These are phyloP conservation scores for Rutstroemia sp. DNA, from an alignment of 2,329 filamentous ascomycete genomes.

Conservation along the genomic window DNA sequence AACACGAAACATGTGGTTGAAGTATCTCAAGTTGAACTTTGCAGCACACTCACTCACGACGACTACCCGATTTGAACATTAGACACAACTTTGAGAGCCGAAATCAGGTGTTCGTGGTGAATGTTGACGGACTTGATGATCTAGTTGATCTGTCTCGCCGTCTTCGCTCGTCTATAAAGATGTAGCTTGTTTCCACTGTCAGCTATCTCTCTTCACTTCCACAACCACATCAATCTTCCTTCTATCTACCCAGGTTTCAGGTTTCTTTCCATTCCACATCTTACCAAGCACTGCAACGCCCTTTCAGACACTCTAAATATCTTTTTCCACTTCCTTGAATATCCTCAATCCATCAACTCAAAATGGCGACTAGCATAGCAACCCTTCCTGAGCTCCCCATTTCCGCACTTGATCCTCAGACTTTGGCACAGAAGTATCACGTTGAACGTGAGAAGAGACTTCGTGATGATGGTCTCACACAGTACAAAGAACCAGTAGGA, in stretches of 20 bases:
- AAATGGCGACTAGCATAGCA: conserved; percentile 3
- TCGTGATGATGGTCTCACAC: conserved; percentile 6
- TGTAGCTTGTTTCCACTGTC: too few relatives aligned
- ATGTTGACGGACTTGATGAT: too few relatives aligned
- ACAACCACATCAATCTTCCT: too few relatives aligned
- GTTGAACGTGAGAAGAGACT: conserved; percentile 3
- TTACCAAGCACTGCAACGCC: too few relatives aligned
- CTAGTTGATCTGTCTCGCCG: too few relatives aligned
- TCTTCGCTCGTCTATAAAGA: too few relatives aligned
- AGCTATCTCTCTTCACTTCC: too few relatives aligned
- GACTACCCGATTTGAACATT: conserved; percentile 1
- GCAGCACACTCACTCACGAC: conserved; percentile 1
- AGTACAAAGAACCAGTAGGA: conserved; percentile 7
- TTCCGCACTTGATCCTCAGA: not conserved
- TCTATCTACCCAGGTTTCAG: too few relatives aligned
- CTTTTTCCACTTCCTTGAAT: not conserved
- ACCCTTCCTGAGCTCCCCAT: conserved; percentile 3
- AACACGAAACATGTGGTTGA: conserved; percentile 1
- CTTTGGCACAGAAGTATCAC: conserved; percentile 2
- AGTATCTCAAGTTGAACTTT: conserved; percentile 4
- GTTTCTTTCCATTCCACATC: too few relatives aligned
- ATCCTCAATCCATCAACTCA: not conserved
- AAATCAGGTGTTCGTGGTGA: too few relatives aligned
- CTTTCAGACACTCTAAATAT: not conserved
- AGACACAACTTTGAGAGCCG: too few relatives aligned